Conservation (phyloP, 306 rosid genomes). For the Trifolium subterraneum region DNA sequence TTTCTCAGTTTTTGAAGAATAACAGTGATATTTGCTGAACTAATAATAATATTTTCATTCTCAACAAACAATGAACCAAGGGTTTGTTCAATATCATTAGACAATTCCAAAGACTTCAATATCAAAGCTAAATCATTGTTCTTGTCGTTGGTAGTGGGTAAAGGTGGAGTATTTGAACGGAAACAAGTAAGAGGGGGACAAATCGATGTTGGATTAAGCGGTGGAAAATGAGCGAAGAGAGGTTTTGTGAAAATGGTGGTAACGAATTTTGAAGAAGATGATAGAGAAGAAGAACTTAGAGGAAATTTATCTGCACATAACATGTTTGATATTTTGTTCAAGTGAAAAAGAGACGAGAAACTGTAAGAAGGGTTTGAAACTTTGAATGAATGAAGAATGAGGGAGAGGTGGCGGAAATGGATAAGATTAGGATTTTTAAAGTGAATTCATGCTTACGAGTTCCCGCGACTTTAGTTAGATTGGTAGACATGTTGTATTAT, state of each 20-base stretch:
- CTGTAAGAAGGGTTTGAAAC: too few species aligned
- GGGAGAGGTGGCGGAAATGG: too few species aligned
- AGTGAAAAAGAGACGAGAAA: not conserved
- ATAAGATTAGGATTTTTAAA: too few species aligned
- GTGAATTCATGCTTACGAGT: too few species aligned
- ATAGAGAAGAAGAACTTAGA: constrained; percentile 31
- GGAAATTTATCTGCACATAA: constrained; percentile 24
- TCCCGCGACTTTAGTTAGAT: too few species aligned
- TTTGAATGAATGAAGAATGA: too few species aligned
- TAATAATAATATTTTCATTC: constrained; percentile 12
- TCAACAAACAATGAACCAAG: constrained; percentile 52
- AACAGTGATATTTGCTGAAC: constrained; percentile 73
- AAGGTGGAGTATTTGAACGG: constrained; percentile 51
- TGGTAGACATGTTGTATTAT: too few species aligned
- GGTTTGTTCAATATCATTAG: constrained; percentile 49
- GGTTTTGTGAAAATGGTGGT: constrained; percentile 27
- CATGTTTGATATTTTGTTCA: constrained; percentile 34
- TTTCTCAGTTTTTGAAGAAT: constrained; percentile 67
- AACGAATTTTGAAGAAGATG: constrained; percentile 22
- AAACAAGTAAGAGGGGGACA: constrained; percentile 43
- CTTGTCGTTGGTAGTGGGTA: constrained; percentile 43
- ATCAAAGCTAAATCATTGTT: constrained; percentile 48
- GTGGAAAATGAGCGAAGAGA: constrained; percentile 21
- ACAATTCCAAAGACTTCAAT: constrained; percentile 51
- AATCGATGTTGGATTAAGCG: not conserved